phyloP scores from a whole-genome alignment of 1,284 basidiomycete genomes.

The Meira miltonrushii region DNA sequence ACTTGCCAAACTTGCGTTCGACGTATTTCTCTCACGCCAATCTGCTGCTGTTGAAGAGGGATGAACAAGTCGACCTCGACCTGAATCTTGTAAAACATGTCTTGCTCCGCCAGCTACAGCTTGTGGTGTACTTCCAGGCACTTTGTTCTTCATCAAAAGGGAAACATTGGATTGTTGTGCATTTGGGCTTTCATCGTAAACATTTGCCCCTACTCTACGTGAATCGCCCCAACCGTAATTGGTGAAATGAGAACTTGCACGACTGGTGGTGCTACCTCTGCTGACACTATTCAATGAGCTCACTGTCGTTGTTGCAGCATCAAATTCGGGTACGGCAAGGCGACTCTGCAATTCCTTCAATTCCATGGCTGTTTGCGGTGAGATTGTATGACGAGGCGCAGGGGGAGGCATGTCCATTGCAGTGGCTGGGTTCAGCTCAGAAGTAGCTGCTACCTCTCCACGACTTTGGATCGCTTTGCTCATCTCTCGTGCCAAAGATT shows the following conservation, averaged over 20 bases:
- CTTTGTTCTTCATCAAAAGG: neutral
- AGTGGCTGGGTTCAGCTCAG: too few species aligned
- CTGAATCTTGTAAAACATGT: too few species aligned
- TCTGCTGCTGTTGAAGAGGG: constrained; percentile 16
- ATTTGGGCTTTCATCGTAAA: neutral
- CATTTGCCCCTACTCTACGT: neutral
- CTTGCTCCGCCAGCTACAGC: constrained; percentile 1
- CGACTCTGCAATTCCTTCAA: too few species aligned
- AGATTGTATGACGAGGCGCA: too few species aligned
- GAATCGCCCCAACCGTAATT: constrained; percentile 18
- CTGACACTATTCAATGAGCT: constrained; percentile 2
- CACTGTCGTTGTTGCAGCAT: neutral
- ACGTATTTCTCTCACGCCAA: constrained; percentile 36
- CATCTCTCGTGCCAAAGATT: constrained; percentile 37
- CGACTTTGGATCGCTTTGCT: constrained; percentile 28
- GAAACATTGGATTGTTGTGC: neutral
- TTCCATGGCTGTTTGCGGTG: too few species aligned
- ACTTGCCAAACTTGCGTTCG: constrained; percentile 20
- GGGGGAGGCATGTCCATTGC: too few species aligned
- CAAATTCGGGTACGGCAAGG: neutral
- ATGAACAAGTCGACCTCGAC: too few species aligned
- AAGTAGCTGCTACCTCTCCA: neutral
- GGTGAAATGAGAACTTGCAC: constrained; percentile 9
- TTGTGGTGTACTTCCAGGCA: neutral
- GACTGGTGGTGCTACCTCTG: neutral